These are phyloP conservation scores for Cydonia oblonga DNA, from an alignment of 331 rosid genomes.

Conservation along the genomic window DNA sequence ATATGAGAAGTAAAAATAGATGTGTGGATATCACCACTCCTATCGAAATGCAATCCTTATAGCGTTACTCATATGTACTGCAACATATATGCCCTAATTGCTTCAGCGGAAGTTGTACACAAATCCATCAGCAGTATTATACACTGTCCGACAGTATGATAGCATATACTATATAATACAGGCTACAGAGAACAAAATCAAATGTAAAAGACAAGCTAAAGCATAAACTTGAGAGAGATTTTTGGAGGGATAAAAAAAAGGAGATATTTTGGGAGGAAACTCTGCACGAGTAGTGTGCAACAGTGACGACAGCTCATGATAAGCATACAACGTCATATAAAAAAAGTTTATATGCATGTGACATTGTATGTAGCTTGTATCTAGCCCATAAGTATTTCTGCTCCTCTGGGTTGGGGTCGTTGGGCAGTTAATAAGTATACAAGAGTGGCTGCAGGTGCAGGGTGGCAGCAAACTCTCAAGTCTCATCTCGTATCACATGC, in stretches of 20 bases:
- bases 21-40: too few species aligned
- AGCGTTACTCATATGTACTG: background rate
- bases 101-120: background rate
- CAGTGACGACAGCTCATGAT: too few species aligned
- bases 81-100: background rate
- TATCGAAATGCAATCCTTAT: background rate
- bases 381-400: too few species aligned
- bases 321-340: background rate
- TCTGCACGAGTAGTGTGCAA: too few species aligned
- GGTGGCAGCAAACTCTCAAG: background rate
- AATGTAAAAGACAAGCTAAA: background rate
- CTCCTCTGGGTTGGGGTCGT: background rate
- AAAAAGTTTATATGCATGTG: background rate
- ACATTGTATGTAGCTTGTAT: background rate
- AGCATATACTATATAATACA: too few species aligned
- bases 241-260: too few species aligned
- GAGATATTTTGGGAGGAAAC: background rate
- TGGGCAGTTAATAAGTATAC: background rate
- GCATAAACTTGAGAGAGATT: background rate
- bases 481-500: background rate
- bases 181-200: background rate
- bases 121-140: background rate
- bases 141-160: background rate
- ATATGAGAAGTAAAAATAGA: too few species aligned
- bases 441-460: background rate